Evolutionary conservation across 2,329 filamentous ascomycete genomes (phyloP), one percentile per base, ranked within the genome.

Genomic region (Pseudogymnoascus sp.): DNA sequence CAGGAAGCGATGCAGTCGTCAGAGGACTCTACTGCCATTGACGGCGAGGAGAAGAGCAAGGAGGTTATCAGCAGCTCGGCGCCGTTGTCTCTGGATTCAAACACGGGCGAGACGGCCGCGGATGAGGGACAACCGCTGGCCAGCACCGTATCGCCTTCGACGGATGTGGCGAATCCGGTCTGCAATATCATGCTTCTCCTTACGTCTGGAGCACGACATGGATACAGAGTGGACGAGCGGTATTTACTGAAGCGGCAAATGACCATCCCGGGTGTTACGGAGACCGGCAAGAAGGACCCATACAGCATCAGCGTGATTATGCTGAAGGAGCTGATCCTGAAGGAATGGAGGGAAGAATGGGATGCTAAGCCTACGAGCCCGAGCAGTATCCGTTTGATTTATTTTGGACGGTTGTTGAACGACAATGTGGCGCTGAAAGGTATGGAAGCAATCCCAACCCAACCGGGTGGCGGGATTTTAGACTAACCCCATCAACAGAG

Each of bases 321-420:
- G 2, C 79, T 97, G 68, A 97, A 97, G 77, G 92, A 97, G 77
- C 79, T 97, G 72, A 96, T 97, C 73, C 84, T 95, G 79, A 84
- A 91, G 70, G 93, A 97, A 75, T 97, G 93, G 93, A 83, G 91
- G 69, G 88, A 87, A 70, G 91, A 97, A 73, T 97, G 93, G 93
- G 93, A 96, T 71, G 79, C 87, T 14, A 88, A 90, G 72, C 93
- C 93, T 1, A 86, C 89, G 25, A 95, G 90, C 72, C 93, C 93
- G 9, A 93, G 88, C 71, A 90, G 88, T 66, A 97, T 97, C 78
- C 83, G 93, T 60, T 77, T 97, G 70, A 97, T 97, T 71, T 90
- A 91, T 66, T 95, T 96, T 76, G 93, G 93, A 61, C 91, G 93
- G 73, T 79, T 97, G 74, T 78, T 97, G 68, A 92, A 96, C 69